Conservation (phyloP, 345 rosid genomes). For the Conringia planisiliqua region DNA sequence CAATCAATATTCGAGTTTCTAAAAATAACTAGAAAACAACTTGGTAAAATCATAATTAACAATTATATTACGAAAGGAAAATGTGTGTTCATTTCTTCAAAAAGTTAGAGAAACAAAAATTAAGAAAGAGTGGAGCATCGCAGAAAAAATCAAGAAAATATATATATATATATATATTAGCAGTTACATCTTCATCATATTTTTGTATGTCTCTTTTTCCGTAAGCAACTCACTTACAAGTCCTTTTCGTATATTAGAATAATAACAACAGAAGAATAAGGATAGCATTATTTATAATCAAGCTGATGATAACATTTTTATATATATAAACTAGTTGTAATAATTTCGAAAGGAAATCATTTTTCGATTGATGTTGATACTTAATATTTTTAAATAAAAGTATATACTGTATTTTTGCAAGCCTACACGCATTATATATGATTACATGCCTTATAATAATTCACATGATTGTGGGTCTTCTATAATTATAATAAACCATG, state of each 20-base stretch:
- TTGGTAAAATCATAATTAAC: background rate
- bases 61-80: background rate
- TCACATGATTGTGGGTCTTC: constrained; percentile 24
- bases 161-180: no score
- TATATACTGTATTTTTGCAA: constrained; percentile 10
- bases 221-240: constrained; percentile 14
- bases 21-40: background rate
- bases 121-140: background rate
- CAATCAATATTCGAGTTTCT: background rate
- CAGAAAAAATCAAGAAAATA: background rate
- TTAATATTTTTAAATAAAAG: constrained; percentile 4
- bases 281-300: background rate
- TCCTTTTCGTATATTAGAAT: constrained; percentile 11
- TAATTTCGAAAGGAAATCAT: constrained; percentile 9
- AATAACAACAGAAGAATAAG: constrained; percentile 9
- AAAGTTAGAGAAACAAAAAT: background rate
- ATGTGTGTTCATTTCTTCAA: background rate
- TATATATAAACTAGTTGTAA: background rate
- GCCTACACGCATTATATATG: constrained; percentile 20
- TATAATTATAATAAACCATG: background rate
- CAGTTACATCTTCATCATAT: background rate
- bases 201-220: background rate
- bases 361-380: constrained; percentile 27
- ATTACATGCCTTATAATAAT: constrained; percentile 6
- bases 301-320: constrained; percentile 12